Evolutionary conservation across 176 grass and related monocot genomes (phyloP).

Genomic region (Miscanthus lutarioriparius): DNA sequence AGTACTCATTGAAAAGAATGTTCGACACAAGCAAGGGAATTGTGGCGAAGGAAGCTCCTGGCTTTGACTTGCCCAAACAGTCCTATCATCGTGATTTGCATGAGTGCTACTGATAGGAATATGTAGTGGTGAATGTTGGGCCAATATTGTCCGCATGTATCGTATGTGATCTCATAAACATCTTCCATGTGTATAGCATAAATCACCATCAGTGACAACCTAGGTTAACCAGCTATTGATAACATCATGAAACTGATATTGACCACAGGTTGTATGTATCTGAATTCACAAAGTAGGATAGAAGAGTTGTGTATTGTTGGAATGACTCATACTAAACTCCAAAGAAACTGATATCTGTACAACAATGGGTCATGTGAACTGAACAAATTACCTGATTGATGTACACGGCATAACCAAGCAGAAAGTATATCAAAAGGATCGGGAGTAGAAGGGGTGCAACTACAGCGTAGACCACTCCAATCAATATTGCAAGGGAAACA

Average conservation of each 20-base stretch:
- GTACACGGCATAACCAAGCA: slow-evolving; percentile 79
- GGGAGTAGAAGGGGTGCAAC: slow-evolving; percentile 81
- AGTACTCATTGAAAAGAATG: slow-evolving; percentile 82
- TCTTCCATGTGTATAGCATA: slow-evolving; percentile 73
- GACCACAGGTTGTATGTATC: background rate
- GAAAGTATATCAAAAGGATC: slow-evolving; percentile 82
- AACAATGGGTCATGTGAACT: background rate
- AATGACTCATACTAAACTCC: too few species aligned
- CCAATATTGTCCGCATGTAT: slow-evolving; percentile 86
- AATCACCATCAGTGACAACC: slow-evolving; percentile 2
- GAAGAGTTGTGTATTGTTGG: background rate
- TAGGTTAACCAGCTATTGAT: background rate
- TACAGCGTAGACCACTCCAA: slow-evolving; percentile 82
- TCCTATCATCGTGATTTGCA: slow-evolving; percentile 82
- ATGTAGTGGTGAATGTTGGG: slow-evolving; percentile 75
- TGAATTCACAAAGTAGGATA: background rate
- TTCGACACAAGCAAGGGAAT: slow-evolving; percentile 61
- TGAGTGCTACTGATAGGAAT: slow-evolving; percentile 61
- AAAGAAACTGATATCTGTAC: background rate
- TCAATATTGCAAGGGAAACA: slow-evolving; percentile 77
- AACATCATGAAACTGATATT: background rate
- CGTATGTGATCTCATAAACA: slow-evolving; percentile 81
- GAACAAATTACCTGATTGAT: slow-evolving; percentile 68
- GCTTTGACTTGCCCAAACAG: slow-evolving; percentile 85
- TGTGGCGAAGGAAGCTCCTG: slow-evolving; percentile 70